Evolutionary conservation across 2,329 filamentous ascomycete species (phyloP).

Genomic region (Lecanicillium sp.): DNA sequence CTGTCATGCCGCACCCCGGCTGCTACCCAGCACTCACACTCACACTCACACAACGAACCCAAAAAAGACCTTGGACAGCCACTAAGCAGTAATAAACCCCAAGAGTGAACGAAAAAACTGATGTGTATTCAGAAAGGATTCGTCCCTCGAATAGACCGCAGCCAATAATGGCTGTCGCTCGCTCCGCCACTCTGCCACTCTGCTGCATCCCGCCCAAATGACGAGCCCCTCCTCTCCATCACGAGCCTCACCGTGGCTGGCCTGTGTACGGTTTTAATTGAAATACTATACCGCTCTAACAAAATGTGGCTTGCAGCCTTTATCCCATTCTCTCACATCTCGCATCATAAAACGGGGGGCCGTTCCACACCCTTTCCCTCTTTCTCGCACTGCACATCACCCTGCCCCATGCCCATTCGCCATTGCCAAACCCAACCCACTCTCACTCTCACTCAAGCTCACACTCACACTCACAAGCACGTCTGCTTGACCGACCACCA

Average conservation of each 20-base stretch:
- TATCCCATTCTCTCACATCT: not conserved
- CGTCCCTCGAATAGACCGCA: not conserved
- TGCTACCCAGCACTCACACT: not conserved
- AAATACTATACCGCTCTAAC: too few relatives aligned
- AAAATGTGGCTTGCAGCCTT: too few relatives aligned
- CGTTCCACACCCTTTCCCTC: too few relatives aligned
- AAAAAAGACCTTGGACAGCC: too few relatives aligned
- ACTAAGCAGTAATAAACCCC: not conserved
- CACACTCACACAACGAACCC: too few relatives aligned
- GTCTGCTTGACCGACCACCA: too few relatives aligned
- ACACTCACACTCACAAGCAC: too few relatives aligned
- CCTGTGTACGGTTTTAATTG: too few relatives aligned
- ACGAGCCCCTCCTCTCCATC: not conserved
- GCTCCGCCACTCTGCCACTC: constrained; percentile 1
- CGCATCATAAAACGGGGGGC: not conserved
- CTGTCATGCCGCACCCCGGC: not conserved
- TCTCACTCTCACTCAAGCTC: too few relatives aligned
- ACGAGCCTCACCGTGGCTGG: too few relatives aligned
- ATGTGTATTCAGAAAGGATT: too few relatives aligned
- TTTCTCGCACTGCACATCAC: constrained; percentile 2
- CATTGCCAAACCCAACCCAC: not conserved
- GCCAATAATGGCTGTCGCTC: constrained; percentile 3
- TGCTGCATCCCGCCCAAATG: not conserved
- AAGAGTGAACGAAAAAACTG: not conserved
- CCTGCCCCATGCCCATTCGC: not conserved